Base-by-base conservation (phyloP, 2,329 filamentous ascomycete genomes). In the Dactylella cylindrospora region DNA sequence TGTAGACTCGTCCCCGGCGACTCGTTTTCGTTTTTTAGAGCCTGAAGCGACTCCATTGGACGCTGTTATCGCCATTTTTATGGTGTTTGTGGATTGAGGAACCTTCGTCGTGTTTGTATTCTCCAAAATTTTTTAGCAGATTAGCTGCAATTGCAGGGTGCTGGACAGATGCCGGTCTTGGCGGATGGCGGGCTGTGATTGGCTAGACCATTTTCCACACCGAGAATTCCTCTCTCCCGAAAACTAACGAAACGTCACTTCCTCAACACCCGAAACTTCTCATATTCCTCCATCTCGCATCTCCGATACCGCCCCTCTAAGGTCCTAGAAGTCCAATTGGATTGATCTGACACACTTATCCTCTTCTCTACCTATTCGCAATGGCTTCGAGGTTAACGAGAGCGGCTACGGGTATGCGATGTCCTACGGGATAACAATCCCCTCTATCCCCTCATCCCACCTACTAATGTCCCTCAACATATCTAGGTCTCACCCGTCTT, bases 401-500 rank as follows among this genome's bases (percentile, higher is more conserved):
- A 64, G 45, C 45, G 51, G 51, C 44, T 25, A 40, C 45, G 23
- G 59, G 59, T 64, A 40, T 35, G 59, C 9, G 15, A 40, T 46
- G 19, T 29, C 20, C 28, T 31, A 32, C 40, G 25, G 19, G n/a
- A 52, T 20, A 51, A 33, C 22, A 13, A 5, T 8, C 6, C 4
- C 33, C 32, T 17, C 20, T 45, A 31, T 28, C 59, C 50, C 50
- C 45, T 50, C 49, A 28, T 43, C 26, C 69, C 72, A 68, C 67
- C 65, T 66, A 47, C 59, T 66, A 67, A 71, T 49, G 12, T 25
- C 25, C 12, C 32, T 47, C 17, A 20, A 57, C 43, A 38, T 19
- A 8, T 25, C 66, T 71, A 94, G 90, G 89, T 83, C 90, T 90
- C 79, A 84, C 87, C 79, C 87, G 88, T 80, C 83, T 94, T 77